Evolutionary conservation across 345 rosid genomes (phyloP).

Genomic region (Eucalyptus virginea): DNA sequence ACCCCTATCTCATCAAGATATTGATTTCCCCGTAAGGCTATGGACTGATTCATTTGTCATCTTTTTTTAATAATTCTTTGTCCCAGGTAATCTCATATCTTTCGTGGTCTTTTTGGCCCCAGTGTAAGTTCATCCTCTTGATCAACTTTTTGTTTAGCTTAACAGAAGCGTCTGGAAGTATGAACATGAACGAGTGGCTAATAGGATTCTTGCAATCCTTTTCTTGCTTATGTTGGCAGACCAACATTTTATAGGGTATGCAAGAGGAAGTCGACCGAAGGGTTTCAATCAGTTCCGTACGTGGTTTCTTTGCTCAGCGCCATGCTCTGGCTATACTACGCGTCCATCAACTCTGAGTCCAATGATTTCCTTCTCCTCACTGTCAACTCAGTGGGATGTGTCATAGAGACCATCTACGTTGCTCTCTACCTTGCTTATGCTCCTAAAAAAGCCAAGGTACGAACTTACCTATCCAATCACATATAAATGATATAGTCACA

Average conservation of each 20-base stretch:
- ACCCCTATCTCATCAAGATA: not conserved
- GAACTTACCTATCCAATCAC: not conserved
- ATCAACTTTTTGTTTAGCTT: not conserved
- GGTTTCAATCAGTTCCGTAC: slow-evolving; percentile 60
- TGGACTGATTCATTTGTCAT: not conserved
- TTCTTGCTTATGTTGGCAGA: slow-evolving; percentile 5
- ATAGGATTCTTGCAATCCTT: not conserved
- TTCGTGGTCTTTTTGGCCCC: slow-evolving; percentile 55
- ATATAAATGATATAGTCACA: not conserved
- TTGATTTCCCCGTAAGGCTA: not conserved
- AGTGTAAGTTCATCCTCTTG: slow-evolving; percentile 27
- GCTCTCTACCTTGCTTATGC: slow-evolving; percentile 50
- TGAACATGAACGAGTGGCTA: not conserved
- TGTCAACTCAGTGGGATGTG: slow-evolving; percentile 74
- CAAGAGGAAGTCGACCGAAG: slow-evolving; percentile 51
- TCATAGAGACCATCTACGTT: slow-evolving; percentile 59
- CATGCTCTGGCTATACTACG: slow-evolving; percentile 56
- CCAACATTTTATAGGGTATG: slow-evolving; percentile 47
- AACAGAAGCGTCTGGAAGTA: not conserved
- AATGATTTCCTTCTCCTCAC: slow-evolving; percentile 65
- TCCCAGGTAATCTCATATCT: slow-evolving; percentile 57
- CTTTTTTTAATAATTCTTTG: not conserved
- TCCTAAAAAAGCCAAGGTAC: slow-evolving; percentile 42
- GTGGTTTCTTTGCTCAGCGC: slow-evolving; percentile 37
- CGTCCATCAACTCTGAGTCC: slow-evolving; percentile 20